A percentile compares a stretch with the other conserved stretches of the same genome.
phyloP scores from a whole-genome alignment of 768 basidiomycete species.

The Gymnopilus junonius region DNA sequence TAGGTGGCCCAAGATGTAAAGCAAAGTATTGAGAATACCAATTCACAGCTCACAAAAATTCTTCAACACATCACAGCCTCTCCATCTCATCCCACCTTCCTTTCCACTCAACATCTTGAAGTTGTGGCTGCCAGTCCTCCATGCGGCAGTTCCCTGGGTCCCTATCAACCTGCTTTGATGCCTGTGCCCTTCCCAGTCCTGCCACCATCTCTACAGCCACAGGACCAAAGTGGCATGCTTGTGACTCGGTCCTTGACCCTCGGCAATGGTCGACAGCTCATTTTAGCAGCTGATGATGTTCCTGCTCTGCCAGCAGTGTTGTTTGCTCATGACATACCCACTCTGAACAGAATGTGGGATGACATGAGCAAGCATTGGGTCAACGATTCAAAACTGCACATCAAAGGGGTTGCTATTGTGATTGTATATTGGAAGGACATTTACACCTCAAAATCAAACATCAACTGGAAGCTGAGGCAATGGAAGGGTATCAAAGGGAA shows the following conservation, averaged over 20 bases:
- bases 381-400: too few relatives aligned
- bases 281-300: too few relatives aligned
- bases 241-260: too few relatives aligned
- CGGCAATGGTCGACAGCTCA: too few relatives aligned
- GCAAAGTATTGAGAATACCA: neutral
- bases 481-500: conserved; percentile 29
- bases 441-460: conserved; percentile 11
- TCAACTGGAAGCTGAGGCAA: conserved; percentile 18
- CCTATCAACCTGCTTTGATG: neutral
- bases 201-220: neutral
- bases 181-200: neutral
- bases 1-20: neutral
- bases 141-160: neutral
- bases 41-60: neutral
- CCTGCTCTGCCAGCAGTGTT: neutral
- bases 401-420: too few relatives aligned
- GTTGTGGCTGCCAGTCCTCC: too few relatives aligned
- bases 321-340: conserved; percentile 21
- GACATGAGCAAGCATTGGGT: too few relatives aligned
- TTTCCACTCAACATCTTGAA: too few relatives aligned
- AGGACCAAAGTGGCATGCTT: too few relatives aligned
- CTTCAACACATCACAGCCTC: neutral
- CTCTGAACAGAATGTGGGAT: conserved; percentile 17
- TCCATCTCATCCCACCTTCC: neutral
- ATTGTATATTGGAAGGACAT: conserved; percentile 26